Evolutionary conservation across 2,329 filamentous ascomycete genomes (phyloP).

Genomic region (Pestalotiopsis sp.): DNA sequence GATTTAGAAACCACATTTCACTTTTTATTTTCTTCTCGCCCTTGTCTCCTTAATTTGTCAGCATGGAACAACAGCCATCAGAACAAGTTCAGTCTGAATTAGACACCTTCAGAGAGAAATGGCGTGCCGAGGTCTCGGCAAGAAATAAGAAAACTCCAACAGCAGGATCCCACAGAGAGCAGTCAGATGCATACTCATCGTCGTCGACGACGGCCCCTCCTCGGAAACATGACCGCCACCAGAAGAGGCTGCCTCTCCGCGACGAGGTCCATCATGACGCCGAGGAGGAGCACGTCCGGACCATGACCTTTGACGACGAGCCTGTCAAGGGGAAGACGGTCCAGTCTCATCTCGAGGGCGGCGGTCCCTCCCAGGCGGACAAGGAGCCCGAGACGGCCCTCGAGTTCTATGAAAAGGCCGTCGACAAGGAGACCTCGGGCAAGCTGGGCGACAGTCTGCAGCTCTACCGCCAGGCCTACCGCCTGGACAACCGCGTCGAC

Average conservation of each 20-base stretch:
- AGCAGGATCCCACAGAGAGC: not conserved
- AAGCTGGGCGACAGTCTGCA: constrained; percentile 86
- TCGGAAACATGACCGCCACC: constrained; percentile 21
- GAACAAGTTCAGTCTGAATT: constrained; percentile 66
- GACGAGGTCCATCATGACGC: constrained; percentile 23
- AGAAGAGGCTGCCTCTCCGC: constrained; percentile 19
- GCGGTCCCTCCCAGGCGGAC: constrained; percentile 18
- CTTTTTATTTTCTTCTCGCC: not conserved
- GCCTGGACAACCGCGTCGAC: constrained; percentile 85
- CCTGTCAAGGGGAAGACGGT: constrained; percentile 17
- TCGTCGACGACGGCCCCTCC: constrained; percentile 19
- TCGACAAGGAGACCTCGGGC: constrained; percentile 83
- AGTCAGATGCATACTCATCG: constrained; percentile 12
- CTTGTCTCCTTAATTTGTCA: constrained; percentile 4
- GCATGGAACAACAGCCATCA: constrained; percentile 23
- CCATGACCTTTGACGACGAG: constrained; percentile 34
- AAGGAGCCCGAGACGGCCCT: constrained; percentile 61
- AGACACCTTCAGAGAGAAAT: constrained; percentile 83
- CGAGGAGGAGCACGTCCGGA: constrained; percentile 29
- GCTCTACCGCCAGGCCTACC: constrained; percentile 88
- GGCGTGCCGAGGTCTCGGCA: constrained; percentile 74
- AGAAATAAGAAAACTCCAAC: constrained; percentile 37
- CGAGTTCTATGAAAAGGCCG: constrained; percentile 90
- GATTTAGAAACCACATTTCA: not conserved
- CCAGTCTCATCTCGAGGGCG: not conserved